Evolutionary conservation across 257 asterid species (phyloP), one percentile per base, ranked within the genome.

Genomic region (Striga asiatica): DNA sequence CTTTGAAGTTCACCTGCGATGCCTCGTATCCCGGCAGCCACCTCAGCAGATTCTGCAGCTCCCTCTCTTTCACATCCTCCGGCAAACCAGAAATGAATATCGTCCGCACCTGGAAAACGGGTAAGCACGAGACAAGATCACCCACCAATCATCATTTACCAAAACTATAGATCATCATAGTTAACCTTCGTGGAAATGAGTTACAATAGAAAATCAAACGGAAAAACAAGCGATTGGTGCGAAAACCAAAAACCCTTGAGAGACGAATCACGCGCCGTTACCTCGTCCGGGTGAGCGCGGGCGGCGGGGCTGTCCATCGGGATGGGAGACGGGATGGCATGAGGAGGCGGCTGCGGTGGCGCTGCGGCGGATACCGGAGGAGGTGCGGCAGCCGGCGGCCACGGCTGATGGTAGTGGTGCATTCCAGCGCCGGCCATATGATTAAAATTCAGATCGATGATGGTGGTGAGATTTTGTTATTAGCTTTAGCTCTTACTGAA

Each of bases 1-100:
- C 97, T 71, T 92, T 92, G 72, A 79, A 84, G 72, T 92, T 92
- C 61, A 92, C 95, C 77, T 92, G 99, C 10, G 97, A 92, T 1
- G 99, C 97, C 81, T 92, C 99, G 35, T 84, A 92, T 11, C 99
- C 99, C 4, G 97, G 99, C 31, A 92, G 64, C 99, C 95, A 92
- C 59, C 99, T 80, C 64, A 92, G 72, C 64, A 88, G 69, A 67
- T 92, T 92, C 82, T 84, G 95, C 70, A 92, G 72, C 75, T 92
- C 98, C 72, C 98, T 78, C 83, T 92, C 98, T 66, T 81, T 92
- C 61, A 92, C 98, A 70, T 92, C 98, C 75, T 82, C 94, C 6
- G 98, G 98, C 65, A 92, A 75, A 20, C 98, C 98, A 17, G 99
- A 80, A 37, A 92, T 82, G 62, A 92, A 92, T 41, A 92, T 80